phyloP scores from a whole-genome alignment of 2,329 filamentous ascomycete species.

The Cercospora sp. region DNA sequence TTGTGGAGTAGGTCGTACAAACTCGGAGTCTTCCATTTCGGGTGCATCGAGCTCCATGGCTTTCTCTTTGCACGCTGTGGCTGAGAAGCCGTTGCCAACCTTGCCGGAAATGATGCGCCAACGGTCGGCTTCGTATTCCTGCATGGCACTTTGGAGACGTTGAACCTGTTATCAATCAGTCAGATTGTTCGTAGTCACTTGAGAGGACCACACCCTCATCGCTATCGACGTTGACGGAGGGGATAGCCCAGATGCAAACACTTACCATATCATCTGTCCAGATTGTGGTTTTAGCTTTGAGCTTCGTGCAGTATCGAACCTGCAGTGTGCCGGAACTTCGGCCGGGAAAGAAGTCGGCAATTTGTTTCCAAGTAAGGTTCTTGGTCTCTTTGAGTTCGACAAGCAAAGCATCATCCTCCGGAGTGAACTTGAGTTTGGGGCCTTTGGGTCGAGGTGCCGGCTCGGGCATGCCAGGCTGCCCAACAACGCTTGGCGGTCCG shows the following conservation, averaged over 20 bases:
- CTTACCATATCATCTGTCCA: conserved; percentile 90
- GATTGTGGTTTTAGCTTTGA: conserved; percentile 88
- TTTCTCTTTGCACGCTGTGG: conserved; percentile 81
- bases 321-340: conserved; percentile 87
- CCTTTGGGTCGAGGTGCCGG: conserved; percentile 79
- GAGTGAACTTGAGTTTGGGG: conserved; percentile 90
- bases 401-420: conserved; percentile 83
- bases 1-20: conserved; percentile 16
- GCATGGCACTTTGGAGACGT: conserved; percentile 72
- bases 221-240: neutral
- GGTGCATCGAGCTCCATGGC: conserved; percentile 59
- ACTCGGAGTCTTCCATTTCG: conserved; percentile 27
- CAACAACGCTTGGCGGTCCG: conserved; percentile 80
- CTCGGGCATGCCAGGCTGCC: conserved; percentile 80
- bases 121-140: conserved; percentile 86
- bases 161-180: conserved; percentile 55
- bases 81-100: conserved; percentile 85
- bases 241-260: neutral
- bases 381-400: conserved; percentile 93
- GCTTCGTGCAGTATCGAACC: conserved; percentile 90
- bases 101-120: conserved; percentile 92
- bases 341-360: conserved; percentile 92
- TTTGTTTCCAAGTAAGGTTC: conserved; percentile 95
- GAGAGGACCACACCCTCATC: neutral
- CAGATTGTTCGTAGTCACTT: neutral